phyloP scores from a whole-genome alignment of 2,329 filamentous ascomycete genomes.

The Xylaria sp. region DNA sequence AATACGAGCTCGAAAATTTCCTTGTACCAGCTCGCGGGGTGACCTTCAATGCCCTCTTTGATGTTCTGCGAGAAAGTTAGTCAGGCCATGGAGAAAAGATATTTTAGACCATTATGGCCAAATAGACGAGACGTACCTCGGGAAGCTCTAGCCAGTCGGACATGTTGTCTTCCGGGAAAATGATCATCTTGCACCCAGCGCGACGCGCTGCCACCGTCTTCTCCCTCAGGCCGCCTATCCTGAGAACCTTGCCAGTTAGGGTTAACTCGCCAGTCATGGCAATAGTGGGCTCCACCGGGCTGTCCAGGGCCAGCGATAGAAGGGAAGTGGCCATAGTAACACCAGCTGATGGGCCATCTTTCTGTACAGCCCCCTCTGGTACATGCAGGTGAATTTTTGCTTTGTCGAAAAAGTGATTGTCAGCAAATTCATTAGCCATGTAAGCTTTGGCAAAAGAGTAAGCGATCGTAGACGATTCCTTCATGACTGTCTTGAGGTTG shows the following conservation, averaged over 20 bases:
- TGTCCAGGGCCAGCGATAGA: constrained; percentile 81
- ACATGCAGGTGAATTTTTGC: constrained; percentile 95
- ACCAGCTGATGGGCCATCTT: constrained; percentile 90
- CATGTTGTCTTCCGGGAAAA: constrained; percentile 94
- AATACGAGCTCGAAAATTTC: constrained; percentile 95
- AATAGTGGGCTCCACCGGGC: constrained; percentile 79
- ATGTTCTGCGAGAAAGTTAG: constrained; percentile 73
- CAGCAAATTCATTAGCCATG: constrained; percentile 82
- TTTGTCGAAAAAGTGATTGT: constrained; percentile 95
- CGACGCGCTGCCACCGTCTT: constrained; percentile 96
- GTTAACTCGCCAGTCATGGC: constrained; percentile 99
- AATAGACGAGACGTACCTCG: constrained; percentile 68
- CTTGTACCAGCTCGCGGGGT: constrained; percentile 88
- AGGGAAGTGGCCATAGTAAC: constrained; percentile 98
- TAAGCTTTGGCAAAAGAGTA: constrained; percentile 95
- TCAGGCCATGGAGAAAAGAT: background rate
- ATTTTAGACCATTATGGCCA: constrained; percentile 14
- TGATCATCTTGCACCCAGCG: constrained; percentile 88
- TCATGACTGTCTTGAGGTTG: constrained; percentile 96
- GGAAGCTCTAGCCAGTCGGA: constrained; percentile 97
- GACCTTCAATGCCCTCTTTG: constrained; percentile 92
- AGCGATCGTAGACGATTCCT: constrained; percentile 92
- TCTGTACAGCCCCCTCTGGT: constrained; percentile 92
- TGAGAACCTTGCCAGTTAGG: constrained; percentile 92
- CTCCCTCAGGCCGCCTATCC: constrained; percentile 92